Percentiles rank a stretch among this genome's conserved stretches.
phyloP scores from a whole-genome alignment of 2,329 filamentous ascomycete species.

The Paecilomyces variotii region DNA sequence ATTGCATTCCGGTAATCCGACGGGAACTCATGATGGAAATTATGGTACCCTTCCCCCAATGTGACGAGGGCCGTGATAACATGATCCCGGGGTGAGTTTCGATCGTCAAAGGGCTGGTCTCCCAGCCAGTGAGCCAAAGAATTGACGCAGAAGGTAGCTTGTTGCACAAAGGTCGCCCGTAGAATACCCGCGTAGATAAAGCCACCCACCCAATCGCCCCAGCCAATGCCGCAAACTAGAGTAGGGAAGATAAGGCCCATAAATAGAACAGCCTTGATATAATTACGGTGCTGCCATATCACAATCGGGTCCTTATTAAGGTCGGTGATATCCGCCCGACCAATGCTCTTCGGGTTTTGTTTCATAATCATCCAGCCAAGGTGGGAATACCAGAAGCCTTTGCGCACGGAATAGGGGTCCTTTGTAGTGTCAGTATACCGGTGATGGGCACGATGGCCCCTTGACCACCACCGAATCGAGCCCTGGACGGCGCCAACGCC shows the following conservation, averaged over 20 bases:
- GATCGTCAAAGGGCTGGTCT: constrained; percentile 87
- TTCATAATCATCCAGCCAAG: constrained; percentile 90
- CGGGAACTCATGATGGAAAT: constrained; percentile 93
- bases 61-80: constrained; percentile 78
- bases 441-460: constrained; percentile 80
- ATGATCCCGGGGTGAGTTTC: constrained; percentile 83
- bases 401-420: constrained; percentile 84
- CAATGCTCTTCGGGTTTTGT: constrained; percentile 83
- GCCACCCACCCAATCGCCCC: constrained; percentile 74
- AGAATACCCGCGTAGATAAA: constrained; percentile 81
- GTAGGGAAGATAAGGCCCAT: constrained; percentile 73
- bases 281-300: constrained; percentile 81
- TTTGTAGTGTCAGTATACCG: constrained; percentile 88
- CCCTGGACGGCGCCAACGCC: constrained; percentile 79
- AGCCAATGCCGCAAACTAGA: constrained; percentile 66
- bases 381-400: constrained; percentile 76
- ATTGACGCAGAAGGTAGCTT: constrained; percentile 91
- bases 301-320: constrained; percentile 80
- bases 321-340: constrained; percentile 80
- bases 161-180: constrained; percentile 81
- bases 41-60: constrained; percentile 85
- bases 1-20: constrained; percentile 90
- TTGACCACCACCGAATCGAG: constrained; percentile 82
- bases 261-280: constrained; percentile 67
- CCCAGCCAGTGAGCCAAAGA: constrained; percentile 85